phyloP scores from a whole-genome alignment of 192 early-diverging fungal genomes.

The Backusella circina region DNA sequence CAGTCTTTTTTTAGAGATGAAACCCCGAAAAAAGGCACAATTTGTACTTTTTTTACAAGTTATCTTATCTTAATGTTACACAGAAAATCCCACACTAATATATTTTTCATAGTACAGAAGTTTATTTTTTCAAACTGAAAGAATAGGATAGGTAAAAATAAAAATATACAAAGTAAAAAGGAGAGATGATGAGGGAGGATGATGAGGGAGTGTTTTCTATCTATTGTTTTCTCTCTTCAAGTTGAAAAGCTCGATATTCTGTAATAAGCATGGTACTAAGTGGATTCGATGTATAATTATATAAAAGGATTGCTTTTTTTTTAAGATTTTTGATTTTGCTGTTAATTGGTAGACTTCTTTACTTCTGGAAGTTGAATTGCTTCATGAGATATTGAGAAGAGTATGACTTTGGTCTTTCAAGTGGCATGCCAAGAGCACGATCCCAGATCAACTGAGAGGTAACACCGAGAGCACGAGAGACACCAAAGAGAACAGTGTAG shows the following conservation, averaged over 20 bases:
- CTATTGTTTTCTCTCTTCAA: neutral
- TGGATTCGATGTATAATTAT: neutral
- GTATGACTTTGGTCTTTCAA: conserved; percentile 94
- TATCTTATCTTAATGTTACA: neutral
- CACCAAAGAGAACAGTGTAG: conserved; percentile 99
- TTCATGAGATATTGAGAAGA: conserved; percentile 83
- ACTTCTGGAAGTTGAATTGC: conserved; percentile 64
- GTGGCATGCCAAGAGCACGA: conserved; percentile 94
- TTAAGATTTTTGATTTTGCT: neutral
- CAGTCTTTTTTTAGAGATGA: neutral
- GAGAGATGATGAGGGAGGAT: neutral
- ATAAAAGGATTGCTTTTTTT: neutral
- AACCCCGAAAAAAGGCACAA: neutral
- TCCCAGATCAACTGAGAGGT: conserved; percentile 96
- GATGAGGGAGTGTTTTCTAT: neutral
- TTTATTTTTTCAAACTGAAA: neutral
- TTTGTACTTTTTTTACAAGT: neutral
- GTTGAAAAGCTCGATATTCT: neutral
- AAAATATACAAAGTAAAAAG: neutral
- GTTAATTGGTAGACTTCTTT: neutral
- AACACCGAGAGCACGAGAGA: conserved; percentile 96
- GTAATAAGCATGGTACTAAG: neutral
- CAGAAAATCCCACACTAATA: neutral
- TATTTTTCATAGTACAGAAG: neutral
- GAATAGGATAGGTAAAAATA: neutral